Base-by-base conservation (phyloP, 2,329 filamentous ascomycete genomes). In the Parastagonospora nodorum region DNA sequence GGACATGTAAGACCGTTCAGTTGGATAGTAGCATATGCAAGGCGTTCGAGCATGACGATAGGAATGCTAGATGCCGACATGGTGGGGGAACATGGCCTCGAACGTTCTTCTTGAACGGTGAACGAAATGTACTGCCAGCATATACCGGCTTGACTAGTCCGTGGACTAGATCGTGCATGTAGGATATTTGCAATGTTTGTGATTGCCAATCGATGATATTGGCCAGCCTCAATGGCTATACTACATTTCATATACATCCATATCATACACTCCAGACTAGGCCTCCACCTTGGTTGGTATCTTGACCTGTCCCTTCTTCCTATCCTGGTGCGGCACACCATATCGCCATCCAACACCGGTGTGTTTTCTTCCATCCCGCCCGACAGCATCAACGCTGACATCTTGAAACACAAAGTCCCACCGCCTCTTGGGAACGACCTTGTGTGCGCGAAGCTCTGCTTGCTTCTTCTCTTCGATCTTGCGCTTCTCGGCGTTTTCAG, bases 291-390 rank as follows among this genome's bases (percentile, higher is more conserved):
- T 79, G 16, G 79, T 85, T 10, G 84, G 84, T 55, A 87, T 86
- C 77, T 87, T 87, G 61, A 85, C 75, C 55, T 79, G 74, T 19
- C 84, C 84, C 72, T 81, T 82, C 78, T 86, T 86, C 53, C 85
- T 75, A 55, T 87, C 84, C 63, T 84, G 75, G 60, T 80, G 80
- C 42, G 85, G 84, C 51, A 86, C 77, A 61, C 85, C 84, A 64
- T 88, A 88, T 57, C 84, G 76, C 60, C 78, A 80, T 11, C 84
- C 85, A 15, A 82, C 80, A 27, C 82, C 84, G 50, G 70, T 71
- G 16, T 74, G 69, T 29, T 77, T 77, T 60, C 83, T 78, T 8
- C 84, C 84, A 63, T 84, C 76, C 42, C 72, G 67, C 9, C 84
- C 84, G 5, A 77, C 82, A 38, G 76, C 78, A 65, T 85, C 79